Percentiles rank a stretch among this genome's conserved stretches.
phyloP scores from a whole-genome alignment of 768 basidiomycete genomes.

The Podaxis carcinomalis region DNA sequence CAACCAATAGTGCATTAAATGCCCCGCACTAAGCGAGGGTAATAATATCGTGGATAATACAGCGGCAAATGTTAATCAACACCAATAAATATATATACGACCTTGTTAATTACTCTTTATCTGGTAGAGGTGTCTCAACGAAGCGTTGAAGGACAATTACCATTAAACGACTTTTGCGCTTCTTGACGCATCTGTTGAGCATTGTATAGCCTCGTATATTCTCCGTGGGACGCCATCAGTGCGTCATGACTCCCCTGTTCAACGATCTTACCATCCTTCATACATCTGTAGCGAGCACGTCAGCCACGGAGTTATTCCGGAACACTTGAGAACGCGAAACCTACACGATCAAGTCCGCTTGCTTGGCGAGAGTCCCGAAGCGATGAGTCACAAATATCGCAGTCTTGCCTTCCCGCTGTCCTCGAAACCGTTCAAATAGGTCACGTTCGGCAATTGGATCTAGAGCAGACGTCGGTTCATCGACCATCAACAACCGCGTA shows the following conservation, averaged over 20 bases:
- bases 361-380: too few species aligned
- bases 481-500: constrained; percentile 42
- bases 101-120: constrained; percentile 19
- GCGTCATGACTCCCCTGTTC: too few species aligned
- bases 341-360: too few species aligned
- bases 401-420: constrained; percentile 14
- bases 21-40: neutral
- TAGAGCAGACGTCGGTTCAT: constrained; percentile 48
- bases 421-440: constrained; percentile 33
- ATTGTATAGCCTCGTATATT: too few species aligned
- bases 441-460: constrained; percentile 46
- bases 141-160: constrained; percentile 11
- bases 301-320: too few species aligned
- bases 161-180: neutral
- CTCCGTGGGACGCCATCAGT: too few species aligned
- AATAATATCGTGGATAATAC: neutral
- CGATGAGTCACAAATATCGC: too few species aligned
- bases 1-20: neutral
- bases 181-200: too few species aligned
- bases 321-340: too few species aligned
- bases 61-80: neutral
- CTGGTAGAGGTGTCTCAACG: neutral
- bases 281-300: too few species aligned
- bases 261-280: too few species aligned
- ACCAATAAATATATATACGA: neutral